phyloP scores from a whole-genome alignment of 2,329 filamentous ascomycete species.

The Cercospora janseana region DNA sequence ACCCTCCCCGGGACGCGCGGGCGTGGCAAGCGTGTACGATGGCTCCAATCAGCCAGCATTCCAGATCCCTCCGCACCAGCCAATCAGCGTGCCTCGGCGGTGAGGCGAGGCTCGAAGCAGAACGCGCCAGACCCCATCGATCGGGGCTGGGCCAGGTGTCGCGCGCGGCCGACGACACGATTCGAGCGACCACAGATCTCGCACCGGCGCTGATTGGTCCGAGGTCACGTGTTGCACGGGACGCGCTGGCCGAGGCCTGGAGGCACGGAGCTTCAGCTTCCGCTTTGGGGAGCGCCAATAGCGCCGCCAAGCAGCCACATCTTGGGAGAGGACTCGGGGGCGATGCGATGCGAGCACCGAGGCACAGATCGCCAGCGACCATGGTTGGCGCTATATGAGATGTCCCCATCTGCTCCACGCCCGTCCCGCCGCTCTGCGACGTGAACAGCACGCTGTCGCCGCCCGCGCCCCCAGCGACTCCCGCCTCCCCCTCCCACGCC shows the following conservation, averaged over 20 bases:
- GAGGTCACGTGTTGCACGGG: not conserved
- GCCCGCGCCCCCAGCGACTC: too few relatives aligned
- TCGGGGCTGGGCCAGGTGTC: slow-evolving; percentile 7
- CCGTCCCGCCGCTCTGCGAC: not conserved
- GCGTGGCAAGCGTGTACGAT: slow-evolving; percentile 8
- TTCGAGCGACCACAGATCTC: slow-evolving; percentile 2
- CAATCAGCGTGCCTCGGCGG: not conserved
- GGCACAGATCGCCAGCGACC: slow-evolving; percentile 7
- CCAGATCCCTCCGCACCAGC: not conserved
- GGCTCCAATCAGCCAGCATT: slow-evolving; percentile 9
- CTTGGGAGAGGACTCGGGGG: slow-evolving; percentile 3
- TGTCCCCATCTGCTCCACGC: slow-evolving; percentile 10
- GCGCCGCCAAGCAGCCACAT: slow-evolving; percentile 10
- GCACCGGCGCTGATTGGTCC: slow-evolving; percentile 11
- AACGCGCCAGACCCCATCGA: slow-evolving; percentile 8
- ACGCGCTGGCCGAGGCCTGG: slow-evolving; percentile 14
- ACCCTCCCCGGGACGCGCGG: not conserved
- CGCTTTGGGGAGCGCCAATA: slow-evolving; percentile 11
- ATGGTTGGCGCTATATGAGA: slow-evolving; percentile 11
- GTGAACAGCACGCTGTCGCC: not conserved
- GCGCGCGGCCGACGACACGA: slow-evolving; percentile 1
- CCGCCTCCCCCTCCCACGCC: not conserved
- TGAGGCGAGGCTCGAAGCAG: slow-evolving; percentile 12
- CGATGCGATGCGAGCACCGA: slow-evolving; percentile 10
- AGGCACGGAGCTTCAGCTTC: not conserved